phyloP scores from a whole-genome alignment of 768 basidiomycete genomes.

The Suillus decipiens region DNA sequence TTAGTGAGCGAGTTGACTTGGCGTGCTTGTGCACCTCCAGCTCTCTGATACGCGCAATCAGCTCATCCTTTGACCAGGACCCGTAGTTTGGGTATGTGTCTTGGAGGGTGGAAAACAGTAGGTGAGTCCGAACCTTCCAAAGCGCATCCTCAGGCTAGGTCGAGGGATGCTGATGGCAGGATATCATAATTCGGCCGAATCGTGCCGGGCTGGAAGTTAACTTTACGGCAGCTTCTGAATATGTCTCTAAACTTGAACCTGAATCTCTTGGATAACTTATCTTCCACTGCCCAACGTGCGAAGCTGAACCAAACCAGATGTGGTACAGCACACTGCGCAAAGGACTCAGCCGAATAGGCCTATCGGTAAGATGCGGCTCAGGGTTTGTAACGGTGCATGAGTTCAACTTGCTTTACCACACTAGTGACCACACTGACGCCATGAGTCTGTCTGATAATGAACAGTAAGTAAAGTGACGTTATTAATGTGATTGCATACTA shows the following conservation, averaged over 20 bases:
- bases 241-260: too few species aligned
- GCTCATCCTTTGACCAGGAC: slow-evolving; percentile 65
- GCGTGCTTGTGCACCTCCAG: slow-evolving; percentile 42
- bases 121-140: slow-evolving; percentile 34
- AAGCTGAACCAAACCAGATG: too few species aligned
- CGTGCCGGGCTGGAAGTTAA: too few species aligned
- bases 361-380: slow-evolving; percentile 3
- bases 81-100: slow-evolving; percentile 41
- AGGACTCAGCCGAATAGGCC: background rate
- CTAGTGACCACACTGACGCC: background rate
- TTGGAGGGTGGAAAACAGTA: slow-evolving; percentile 33
- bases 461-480: slow-evolving; percentile 18
- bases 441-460: slow-evolving; percentile 16
- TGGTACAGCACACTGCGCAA: too few species aligned
- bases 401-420: background rate
- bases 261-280: too few species aligned
- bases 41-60: slow-evolving; percentile 62
- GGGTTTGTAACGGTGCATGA: background rate
- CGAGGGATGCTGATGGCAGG: background rate
- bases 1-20: slow-evolving; percentile 16
- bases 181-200: background rate
- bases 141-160: slow-evolving; percentile 20
- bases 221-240: too few species aligned
- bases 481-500: slow-evolving; percentile 14
- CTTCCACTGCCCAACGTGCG: too few species aligned